Conservation (phyloP, 306 rosid species). For the Sicyos edulis region DNA sequence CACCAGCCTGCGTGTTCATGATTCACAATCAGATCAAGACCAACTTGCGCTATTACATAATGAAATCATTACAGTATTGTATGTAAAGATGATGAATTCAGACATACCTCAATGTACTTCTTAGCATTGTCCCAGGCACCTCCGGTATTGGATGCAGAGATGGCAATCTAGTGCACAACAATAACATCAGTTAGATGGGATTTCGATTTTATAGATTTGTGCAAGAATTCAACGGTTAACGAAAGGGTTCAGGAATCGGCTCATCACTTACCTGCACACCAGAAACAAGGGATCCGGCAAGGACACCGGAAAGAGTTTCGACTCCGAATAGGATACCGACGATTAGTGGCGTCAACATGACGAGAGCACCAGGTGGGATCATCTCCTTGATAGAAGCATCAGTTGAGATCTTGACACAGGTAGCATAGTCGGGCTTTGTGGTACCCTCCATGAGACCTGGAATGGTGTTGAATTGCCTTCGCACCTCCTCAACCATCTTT, state of each 20-base stretch:
- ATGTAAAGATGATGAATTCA: background rate
- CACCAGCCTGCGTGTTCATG: slow-evolving; percentile 59
- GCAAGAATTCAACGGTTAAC: background rate
- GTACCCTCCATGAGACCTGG: slow-evolving; percentile 94
- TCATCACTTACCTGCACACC: slow-evolving; percentile 66
- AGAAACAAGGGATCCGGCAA: slow-evolving; percentile 87
- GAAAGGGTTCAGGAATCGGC: background rate
- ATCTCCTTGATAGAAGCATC: slow-evolving; percentile 94
- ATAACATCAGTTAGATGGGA: slow-evolving; percentile 16
- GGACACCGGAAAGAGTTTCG: slow-evolving; percentile 93
- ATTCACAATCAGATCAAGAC: background rate
- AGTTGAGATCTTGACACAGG: slow-evolving; percentile 88
- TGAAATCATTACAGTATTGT: background rate
- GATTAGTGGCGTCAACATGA: slow-evolving; percentile 89
- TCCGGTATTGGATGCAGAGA: slow-evolving; percentile 98
- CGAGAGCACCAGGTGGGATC: slow-evolving; percentile 96
- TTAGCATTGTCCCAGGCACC: slow-evolving; percentile 99
- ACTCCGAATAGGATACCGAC: slow-evolving; percentile 92
- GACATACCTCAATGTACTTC: slow-evolving; percentile 82
- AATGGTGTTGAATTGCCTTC: slow-evolving; percentile 85
- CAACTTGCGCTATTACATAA: background rate
- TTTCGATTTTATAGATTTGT: background rate
- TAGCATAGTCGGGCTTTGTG: slow-evolving; percentile 85
- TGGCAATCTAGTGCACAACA: slow-evolving; percentile 50
- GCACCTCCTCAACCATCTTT: slow-evolving; percentile 98